These are phyloP conservation scores for Eimeria acervulina DNA, from an alignment of 169 alveolate species.

Conservation along the genomic window DNA sequence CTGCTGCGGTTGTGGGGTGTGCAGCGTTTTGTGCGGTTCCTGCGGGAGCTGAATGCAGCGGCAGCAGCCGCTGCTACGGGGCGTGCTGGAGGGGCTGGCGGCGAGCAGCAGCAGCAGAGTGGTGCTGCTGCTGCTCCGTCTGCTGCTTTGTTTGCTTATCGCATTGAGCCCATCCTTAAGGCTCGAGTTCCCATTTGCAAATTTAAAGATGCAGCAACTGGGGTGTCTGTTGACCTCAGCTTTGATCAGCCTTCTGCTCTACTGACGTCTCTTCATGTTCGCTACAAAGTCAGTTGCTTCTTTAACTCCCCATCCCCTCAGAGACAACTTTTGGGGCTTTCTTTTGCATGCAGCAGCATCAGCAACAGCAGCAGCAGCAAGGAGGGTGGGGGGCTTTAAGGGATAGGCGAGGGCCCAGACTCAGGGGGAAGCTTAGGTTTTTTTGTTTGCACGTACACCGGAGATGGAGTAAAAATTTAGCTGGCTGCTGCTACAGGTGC, in stretches of 20 bases:
- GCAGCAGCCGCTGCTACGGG: not conserved
- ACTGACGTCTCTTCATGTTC: slow-evolving; percentile 83
- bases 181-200: slow-evolving; percentile 87
- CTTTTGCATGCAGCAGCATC: not conserved
- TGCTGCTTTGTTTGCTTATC: not conserved
- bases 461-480: too few species aligned
- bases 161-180: slow-evolving; percentile 50
- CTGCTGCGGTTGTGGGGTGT: not conserved
- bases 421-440: too few species aligned
- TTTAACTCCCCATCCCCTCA: too few species aligned
- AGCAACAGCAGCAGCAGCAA: not conserved
- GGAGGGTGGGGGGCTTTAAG: too few species aligned
- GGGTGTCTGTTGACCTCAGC: slow-evolving; percentile 86
- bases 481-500: not conserved
- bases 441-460: too few species aligned
- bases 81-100: not conserved
- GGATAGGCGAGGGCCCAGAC: too few species aligned
- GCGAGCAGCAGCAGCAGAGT: too few species aligned
- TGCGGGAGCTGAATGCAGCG: slow-evolving; percentile 26
- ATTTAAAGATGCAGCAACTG: slow-evolving; percentile 85
- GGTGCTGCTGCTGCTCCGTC: not conserved
- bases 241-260: slow-evolving; percentile 85
- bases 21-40: slow-evolving; percentile 6
- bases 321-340: too few species aligned
- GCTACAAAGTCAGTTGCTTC: not conserved